Evolutionary conservation across 192 early-diverging fungal genomes (phyloP), one percentile per base, ranked within the genome.

Genomic region (Linnemannia hyalina): DNA sequence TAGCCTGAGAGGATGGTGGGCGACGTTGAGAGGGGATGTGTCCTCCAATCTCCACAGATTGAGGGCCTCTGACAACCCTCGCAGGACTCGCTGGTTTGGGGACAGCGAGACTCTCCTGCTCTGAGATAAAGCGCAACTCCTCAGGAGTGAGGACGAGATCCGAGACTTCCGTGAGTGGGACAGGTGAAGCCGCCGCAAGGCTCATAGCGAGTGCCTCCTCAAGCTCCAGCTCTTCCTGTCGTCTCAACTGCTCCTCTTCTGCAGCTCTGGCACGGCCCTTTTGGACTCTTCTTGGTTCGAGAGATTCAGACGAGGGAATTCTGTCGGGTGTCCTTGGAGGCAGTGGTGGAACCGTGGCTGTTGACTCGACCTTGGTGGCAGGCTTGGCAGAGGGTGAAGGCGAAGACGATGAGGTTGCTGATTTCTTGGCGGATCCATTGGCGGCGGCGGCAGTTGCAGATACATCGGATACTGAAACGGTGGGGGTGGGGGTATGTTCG

Each of bases 201-300:
- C 83, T 85, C 36, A 80, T 29, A 38, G 80, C 78, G 35, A 80
- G 42, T n/a, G 83, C 83, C 47, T 75, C 47, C 20, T 80, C 76
- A 15, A 85, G 69, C 46, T 80, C 74, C 68, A 73, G n/a, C 22
- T 85, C 83, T 55, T 85, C 78, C 10, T 46, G 78, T 5, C 15
- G 73, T 49, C 68, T 47, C 52, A 84, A n/a, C 52, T 18, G 6
- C 26, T 75, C 77, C 54, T 75, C 73, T 16, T 84, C 76, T 9
- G 73, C 75, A 41, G 44, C 20, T 13, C 15, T 26, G 18, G 20
- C 74, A 20, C 49, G 70, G 29, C 68, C 18, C 44, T 44, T 47
- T n/a, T 41, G 63, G 15, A 68, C 68, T 60, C 55, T 44, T 32
- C 74, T 44, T 22, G 41, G 63, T 35, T 70, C 26, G 11, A 57